A percentile compares a stretch with the other conserved stretches of the same genome.
Conservation (phyloP, 2,329 filamentous ascomycete species). For the Amauroascus niger region DNA sequence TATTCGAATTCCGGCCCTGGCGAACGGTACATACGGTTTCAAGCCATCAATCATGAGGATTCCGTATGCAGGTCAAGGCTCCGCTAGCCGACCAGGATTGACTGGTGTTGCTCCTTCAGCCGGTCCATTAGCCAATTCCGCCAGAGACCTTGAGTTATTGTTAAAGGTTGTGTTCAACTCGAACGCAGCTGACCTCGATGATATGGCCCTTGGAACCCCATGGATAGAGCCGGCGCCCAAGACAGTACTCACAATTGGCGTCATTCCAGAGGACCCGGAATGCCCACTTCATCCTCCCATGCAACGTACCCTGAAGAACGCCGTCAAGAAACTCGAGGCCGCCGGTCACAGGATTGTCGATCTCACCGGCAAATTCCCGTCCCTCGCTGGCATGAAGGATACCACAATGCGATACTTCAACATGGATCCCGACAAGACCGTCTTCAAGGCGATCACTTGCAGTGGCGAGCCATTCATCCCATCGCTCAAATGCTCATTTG, state of each 20-base stretch:
- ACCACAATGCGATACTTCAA: background rate
- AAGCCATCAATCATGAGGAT: constrained; percentile 23
- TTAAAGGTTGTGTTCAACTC: constrained; percentile 2
- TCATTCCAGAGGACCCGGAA: constrained; percentile 41
- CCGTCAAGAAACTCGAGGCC: constrained; percentile 41
- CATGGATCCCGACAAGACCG: background rate
- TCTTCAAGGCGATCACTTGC: background rate
- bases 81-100: background rate
- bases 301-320: constrained; percentile 44
- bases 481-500: background rate
- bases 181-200: background rate
- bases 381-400: background rate
- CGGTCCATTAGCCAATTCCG: background rate
- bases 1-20: constrained; percentile 49
- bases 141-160: background rate
- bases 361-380: background rate
- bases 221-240: background rate
- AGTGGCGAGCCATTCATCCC: constrained; percentile 1
- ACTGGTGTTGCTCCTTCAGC: background rate
- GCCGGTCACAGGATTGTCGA: constrained; percentile 44
- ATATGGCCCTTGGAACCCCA: background rate
- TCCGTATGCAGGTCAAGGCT: background rate
- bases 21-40: constrained; percentile 52
- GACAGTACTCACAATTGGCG: constrained; percentile 39
- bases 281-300: constrained; percentile 50